Evolutionary conservation across 2,329 filamentous ascomycete species (phyloP), one percentile per base, ranked within the genome.

Genomic region (Camillea tinctor): DNA sequence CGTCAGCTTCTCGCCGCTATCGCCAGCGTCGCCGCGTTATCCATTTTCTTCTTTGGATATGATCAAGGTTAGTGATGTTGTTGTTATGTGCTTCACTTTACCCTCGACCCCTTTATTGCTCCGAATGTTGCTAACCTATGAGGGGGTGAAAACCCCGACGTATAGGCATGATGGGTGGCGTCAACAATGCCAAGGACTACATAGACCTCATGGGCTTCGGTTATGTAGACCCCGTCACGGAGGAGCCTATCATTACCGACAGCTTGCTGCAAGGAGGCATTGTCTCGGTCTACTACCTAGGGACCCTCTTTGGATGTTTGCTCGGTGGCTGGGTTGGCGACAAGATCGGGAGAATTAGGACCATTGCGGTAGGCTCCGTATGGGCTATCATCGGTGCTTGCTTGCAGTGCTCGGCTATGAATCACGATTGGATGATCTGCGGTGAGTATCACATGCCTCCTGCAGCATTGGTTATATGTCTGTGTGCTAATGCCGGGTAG

Each of bases 361-460:
- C 87, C 0, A 89, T 90, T 67, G 86, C 81, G 1, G 68, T 84
- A 0, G 87, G 85, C 11, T 76, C 83, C 22, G 67, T 79, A 2
- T 88, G 83, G 84, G 84, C 80, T 1, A 78, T 86, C 13, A 56
- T 87, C 17, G 88, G 88, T 1, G 89, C 88, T 0, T 74, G 77
- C 17, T 72, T 92, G 62, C 89, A 92, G 72, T 84, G 82, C 62
- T 85, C 85, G 0, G 86, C 89, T 0, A 81, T 85, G 74, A 90
- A 89, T 64, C 77, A 84, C 50, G 76, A 81, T 24, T 90, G 88
- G 88, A 91, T 91, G 88, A 87, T 89, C 61, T 87, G 83, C 68
- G 81, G 81, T 84, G 74, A 70, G 82, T 70, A 3, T 1, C 17
- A n/a, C 23, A 22, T 23, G n/a, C 6, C 2, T 30, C 2, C 7